Percentiles rank a stretch among this genome's conserved stretches.
These are phyloP conservation scores for Salix caprea DNA, from an alignment of 345 rosid species.

Conservation along the genomic window DNA sequence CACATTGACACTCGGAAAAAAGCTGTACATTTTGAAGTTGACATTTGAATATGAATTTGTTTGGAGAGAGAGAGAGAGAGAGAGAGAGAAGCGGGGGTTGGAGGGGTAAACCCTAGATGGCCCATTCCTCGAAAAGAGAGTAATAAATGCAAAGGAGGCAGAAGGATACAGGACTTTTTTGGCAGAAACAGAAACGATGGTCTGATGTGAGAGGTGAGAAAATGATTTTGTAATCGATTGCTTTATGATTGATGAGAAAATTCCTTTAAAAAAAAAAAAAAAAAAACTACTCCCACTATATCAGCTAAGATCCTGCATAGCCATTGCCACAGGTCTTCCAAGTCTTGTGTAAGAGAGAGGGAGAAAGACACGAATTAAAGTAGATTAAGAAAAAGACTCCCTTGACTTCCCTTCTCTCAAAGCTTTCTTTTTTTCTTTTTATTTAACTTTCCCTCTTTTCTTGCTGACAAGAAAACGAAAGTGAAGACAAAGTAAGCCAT, in stretches of 20 bases:
- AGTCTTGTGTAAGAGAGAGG: not conserved
- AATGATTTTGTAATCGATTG: constrained; percentile 53
- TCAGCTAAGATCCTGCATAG: too few relatives aligned
- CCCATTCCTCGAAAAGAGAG: constrained; percentile 27
- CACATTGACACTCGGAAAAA: constrained; percentile 11
- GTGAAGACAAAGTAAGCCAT: constrained; percentile 20
- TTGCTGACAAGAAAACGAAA: constrained; percentile 19
- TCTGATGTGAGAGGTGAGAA: constrained; percentile 32
- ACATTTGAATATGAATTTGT: constrained; percentile 12
- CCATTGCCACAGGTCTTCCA: too few relatives aligned
- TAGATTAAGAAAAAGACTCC: not conserved
- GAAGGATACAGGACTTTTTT: constrained; percentile 22
- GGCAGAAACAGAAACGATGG: constrained; percentile 20
- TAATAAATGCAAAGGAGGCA: constrained; percentile 21
- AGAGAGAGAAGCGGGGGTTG: not conserved
- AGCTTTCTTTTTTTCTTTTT: not conserved
- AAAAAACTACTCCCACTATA: not conserved
- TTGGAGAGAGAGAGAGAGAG: constrained; percentile 7
- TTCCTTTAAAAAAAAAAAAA: not conserved
- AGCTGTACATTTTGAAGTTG: constrained; percentile 29
- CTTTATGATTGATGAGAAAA: constrained; percentile 42
- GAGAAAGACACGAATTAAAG: not conserved
- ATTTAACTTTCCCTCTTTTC: constrained; percentile 10
- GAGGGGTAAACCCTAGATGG: constrained; percentile 25
- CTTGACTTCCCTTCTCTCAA: not conserved